Percentiles rank a stretch among this genome's conserved stretches.
Evolutionary conservation across 805 yeast genomes (phyloP).

Genomic region (Sugiyamaella valdiviana): DNA sequence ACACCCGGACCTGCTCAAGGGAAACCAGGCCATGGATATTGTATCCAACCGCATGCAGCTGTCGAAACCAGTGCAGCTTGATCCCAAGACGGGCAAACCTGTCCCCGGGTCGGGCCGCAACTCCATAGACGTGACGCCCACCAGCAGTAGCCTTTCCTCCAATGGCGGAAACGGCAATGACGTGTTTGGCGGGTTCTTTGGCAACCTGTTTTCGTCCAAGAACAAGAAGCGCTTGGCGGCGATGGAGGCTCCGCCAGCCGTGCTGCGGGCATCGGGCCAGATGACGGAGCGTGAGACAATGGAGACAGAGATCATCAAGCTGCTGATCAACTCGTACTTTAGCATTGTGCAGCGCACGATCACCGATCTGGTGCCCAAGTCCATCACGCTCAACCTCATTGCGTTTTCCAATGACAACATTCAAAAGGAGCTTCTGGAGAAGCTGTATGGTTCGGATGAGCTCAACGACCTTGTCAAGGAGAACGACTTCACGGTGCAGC

Average conservation of each 20-base stretch:
- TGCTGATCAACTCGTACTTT: conserved; percentile 83
- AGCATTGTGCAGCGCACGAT: conserved; percentile 89
- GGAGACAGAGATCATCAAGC: conserved; percentile 94
- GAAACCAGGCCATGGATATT: conserved; percentile 89
- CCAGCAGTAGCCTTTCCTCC: conserved; percentile 19
- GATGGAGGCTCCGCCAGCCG: conserved; percentile 96
- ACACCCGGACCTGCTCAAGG: conserved; percentile 92
- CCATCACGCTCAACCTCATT: conserved; percentile 87
- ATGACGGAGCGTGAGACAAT: conserved; percentile 91
- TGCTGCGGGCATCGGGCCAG: conserved; percentile 81
- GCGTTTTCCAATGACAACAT: conserved; percentile 74
- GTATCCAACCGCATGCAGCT: conserved; percentile 81
- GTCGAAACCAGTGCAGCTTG: conserved; percentile 67
- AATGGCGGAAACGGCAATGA: conserved; percentile 38
- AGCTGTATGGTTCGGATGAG: conserved; percentile 67
- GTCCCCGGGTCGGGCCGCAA: conserved; percentile 29
- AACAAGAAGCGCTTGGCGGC: conserved; percentile 88
- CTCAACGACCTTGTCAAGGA: conserved; percentile 79
- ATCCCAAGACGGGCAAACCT: conserved; percentile 91
- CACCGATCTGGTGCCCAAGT: conserved; percentile 90
- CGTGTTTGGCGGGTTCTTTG: conserved; percentile 73
- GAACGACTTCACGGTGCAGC: conserved; percentile 83
- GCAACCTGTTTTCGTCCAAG: conserved; percentile 88
- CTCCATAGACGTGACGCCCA: conserved; percentile 11
- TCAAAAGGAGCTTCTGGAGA: conserved; percentile 85